phyloP scores from a whole-genome alignment of 164 flowering plant species.

The Dillenia turbinata region DNA sequence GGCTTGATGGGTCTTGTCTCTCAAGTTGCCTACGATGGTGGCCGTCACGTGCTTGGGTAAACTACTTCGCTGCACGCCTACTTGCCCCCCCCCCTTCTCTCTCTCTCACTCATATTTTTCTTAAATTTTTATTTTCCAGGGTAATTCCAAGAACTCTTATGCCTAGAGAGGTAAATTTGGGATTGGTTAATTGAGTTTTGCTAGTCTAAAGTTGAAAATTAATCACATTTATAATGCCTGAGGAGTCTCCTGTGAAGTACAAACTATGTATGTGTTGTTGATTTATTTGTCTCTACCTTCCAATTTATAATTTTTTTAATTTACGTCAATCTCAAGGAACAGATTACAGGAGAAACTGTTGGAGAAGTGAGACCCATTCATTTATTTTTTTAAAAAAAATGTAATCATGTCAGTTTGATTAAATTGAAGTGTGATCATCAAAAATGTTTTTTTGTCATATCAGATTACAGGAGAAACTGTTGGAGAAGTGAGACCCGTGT shows the following conservation, averaged over 20 bases:
- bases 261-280: too few species aligned
- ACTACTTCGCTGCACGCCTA: too few species aligned
- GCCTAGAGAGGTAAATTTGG: conserved; percentile 61
- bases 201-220: too few species aligned
- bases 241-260: too few species aligned
- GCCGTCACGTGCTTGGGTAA: conserved; percentile 79
- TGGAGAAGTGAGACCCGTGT: conserved; percentile 74
- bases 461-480: conserved; percentile 73
- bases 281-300: too few species aligned
- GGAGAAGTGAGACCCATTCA: too few species aligned
- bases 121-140: conserved; percentile 26
- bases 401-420: background rate
- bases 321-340: too few species aligned
- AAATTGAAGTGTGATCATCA: background rate
- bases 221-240: too few species aligned
- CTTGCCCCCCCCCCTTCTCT: background rate
- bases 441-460: background rate
- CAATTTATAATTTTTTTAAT: background rate
- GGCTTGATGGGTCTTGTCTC: conserved; percentile 83
- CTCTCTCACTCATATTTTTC: background rate
- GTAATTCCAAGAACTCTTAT: conserved; percentile 73
- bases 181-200: too few species aligned
- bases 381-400: background rate
- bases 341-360: too few species aligned
- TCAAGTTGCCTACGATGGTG: conserved; percentile 79